A percentile compares a stretch with the other conserved stretches of the same genome.
Conservation (phyloP, 257 asterid genomes). For the Linderniella brevidens region DNA sequence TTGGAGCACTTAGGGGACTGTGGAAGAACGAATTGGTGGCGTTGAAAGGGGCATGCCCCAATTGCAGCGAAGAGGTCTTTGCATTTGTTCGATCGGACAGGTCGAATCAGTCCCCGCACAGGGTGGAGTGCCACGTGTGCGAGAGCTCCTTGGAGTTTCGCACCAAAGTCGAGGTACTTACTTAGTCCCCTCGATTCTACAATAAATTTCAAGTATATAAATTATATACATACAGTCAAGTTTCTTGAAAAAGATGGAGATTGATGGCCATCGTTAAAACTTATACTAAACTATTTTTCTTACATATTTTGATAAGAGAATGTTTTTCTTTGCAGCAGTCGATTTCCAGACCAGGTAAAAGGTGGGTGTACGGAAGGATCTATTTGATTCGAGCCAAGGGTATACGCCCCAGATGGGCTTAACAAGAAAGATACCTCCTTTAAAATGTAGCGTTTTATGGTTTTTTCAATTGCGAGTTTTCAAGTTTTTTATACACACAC, state of each 20-base stretch:
- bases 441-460: too few relatives aligned
- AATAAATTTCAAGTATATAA: too few relatives aligned
- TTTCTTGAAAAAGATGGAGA: not conserved
- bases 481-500: too few relatives aligned
- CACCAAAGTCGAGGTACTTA: constrained; percentile 67
- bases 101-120: constrained; percentile 51
- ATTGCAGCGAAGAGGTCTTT: constrained; percentile 97
- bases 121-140: constrained; percentile 87
- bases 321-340: constrained; percentile 34
- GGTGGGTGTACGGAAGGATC: constrained; percentile 96
- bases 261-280: not conserved
- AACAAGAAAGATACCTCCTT: not conserved
- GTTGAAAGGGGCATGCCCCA: constrained; percentile 81
- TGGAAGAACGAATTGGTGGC: constrained; percentile 90
- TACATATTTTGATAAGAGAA: too few relatives aligned
- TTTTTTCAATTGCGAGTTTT: too few relatives aligned
- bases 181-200: too few relatives aligned
- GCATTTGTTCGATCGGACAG: constrained; percentile 68
- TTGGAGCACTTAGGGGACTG: constrained; percentile 78
- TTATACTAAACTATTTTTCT: too few relatives aligned
- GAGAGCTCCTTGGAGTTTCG: constrained; percentile 86
- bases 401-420: constrained; percentile 40
- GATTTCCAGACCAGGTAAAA: constrained; percentile 36
- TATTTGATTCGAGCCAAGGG: constrained; percentile 51
- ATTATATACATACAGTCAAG: too few relatives aligned